Percentiles rank a stretch among this genome's conserved stretches.
Conservation (phyloP, 129 eudicot species). For the Mikania micrantha region DNA sequence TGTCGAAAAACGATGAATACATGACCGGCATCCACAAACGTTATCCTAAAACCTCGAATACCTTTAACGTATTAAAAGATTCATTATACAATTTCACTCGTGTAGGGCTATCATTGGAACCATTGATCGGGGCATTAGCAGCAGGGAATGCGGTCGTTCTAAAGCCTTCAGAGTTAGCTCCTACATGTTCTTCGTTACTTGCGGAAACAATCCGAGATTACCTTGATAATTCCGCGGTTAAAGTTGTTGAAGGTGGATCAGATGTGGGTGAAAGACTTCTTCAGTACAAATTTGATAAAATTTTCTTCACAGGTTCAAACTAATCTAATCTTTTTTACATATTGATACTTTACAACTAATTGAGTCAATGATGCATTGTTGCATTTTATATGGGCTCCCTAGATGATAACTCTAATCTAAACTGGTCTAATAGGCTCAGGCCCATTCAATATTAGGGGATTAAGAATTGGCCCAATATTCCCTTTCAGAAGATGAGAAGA, state of each 20-base stretch:
- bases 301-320: constrained; percentile 73
- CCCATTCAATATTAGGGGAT: no score
- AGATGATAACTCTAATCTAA: no score
- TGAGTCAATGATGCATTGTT: not conserved
- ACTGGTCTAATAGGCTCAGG: no score
- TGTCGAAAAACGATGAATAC: not conserved
- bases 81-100: not conserved
- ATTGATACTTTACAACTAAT: not conserved
- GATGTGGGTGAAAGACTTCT: constrained; percentile 43
- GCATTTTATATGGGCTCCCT: not conserved
- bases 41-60: not conserved
- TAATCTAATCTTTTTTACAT: not conserved
- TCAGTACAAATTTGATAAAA: constrained; percentile 80
- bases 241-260: constrained; percentile 66
- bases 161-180: constrained; percentile 91
- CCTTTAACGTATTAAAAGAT: not conserved
- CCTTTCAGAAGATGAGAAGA: no score
- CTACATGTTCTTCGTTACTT: constrained; percentile 49
- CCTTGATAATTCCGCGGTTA: constrained; percentile 60
- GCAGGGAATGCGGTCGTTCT: constrained; percentile 67
- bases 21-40: not conserved
- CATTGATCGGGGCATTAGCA: constrained; percentile 81
- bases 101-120: constrained; percentile 66
- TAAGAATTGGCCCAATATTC: no score
- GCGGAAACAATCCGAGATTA: constrained; percentile 43